Base-by-base conservation (phyloP, 331 rosid genomes). In the Acacia concinna region DNA sequence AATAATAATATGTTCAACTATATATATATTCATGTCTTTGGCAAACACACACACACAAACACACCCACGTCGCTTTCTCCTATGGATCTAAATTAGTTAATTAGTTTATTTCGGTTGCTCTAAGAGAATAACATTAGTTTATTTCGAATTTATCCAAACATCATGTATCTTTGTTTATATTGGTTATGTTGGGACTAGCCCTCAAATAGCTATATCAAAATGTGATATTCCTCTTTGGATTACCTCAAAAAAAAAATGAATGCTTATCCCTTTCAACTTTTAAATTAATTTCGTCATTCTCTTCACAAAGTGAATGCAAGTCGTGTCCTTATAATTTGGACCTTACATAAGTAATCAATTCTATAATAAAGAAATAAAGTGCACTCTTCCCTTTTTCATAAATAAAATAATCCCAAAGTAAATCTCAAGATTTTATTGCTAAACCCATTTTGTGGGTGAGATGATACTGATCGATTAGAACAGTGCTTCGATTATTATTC, bases 401-500 rank as follows among this genome's bases (percentile, higher is more conserved):
- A 59, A 73, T 79, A 81, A 78, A 67, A 85, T 57, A 82, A 83
- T 75, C 8, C 34, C 43, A 40, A 85, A 81, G 74, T 47, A 64
- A 74, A 73, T 81, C 77, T 46, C 40, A 30, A 56, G 70, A 69
- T 52, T 6, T 21, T 81, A 56, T 84, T 66, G 79, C 75, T 66
- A 41, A 28, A 72, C 8, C 79, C 43, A 31, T 15, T 56, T 68
- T 38, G 73, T 75, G 25, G 41, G 47, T 70, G 79, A 69, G 37
- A 35, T 70, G 79, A 69, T 67, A 17, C 32, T 67, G 76, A 80
- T 41, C 47, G 47, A 43, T 72, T 12, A 44, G 74, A 18, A 74
- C 10, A 37, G 81, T 76, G 32, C 52, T 73, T 78, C 66, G 73
- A 78, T 76, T 76, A 69, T 60, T 68, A 21, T 40, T 65, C 71